A percentile compares a stretch with the other conserved stretches of the same genome.
Conservation (phyloP, 495 filamentous ascomycete genomes). For the Xylaria longipes region DNA sequence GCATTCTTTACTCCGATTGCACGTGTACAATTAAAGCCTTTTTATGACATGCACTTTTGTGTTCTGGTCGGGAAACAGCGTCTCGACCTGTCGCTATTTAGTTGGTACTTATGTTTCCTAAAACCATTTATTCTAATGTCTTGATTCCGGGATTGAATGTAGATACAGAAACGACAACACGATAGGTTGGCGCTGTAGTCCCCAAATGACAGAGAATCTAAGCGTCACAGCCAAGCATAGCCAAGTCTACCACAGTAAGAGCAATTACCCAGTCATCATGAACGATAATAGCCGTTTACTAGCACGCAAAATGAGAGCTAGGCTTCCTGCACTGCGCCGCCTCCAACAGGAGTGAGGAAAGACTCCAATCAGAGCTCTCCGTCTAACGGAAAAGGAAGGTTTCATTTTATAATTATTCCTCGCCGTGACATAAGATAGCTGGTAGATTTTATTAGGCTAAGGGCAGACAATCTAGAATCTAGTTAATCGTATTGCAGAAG, state of each 20-base stretch:
- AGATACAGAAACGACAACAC: background rate
- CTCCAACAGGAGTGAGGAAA: background rate
- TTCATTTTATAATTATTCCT: background rate
- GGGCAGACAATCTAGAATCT: background rate
- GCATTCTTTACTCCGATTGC: background rate
- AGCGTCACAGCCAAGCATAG: background rate
- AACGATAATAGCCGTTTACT: background rate
- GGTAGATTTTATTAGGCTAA: background rate
- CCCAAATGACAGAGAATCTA: background rate
- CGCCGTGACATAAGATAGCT: background rate
- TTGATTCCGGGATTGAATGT: background rate
- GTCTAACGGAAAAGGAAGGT: background rate
- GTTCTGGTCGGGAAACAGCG: too few species aligned
- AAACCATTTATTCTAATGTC: too few species aligned
- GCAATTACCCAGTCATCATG: background rate
- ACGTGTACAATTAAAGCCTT: background rate
- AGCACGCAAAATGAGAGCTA: background rate
- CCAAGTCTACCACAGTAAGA: background rate
- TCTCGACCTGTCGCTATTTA: background rate
- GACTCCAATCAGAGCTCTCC: background rate
- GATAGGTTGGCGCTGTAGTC: background rate
- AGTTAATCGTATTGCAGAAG: background rate
- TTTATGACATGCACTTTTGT: background rate
- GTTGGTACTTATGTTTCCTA: background rate
- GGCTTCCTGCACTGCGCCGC: background rate